Evolutionary conservation across 768 basidiomycete species (phyloP).

Genomic region (Steccherinum ochraceum): DNA sequence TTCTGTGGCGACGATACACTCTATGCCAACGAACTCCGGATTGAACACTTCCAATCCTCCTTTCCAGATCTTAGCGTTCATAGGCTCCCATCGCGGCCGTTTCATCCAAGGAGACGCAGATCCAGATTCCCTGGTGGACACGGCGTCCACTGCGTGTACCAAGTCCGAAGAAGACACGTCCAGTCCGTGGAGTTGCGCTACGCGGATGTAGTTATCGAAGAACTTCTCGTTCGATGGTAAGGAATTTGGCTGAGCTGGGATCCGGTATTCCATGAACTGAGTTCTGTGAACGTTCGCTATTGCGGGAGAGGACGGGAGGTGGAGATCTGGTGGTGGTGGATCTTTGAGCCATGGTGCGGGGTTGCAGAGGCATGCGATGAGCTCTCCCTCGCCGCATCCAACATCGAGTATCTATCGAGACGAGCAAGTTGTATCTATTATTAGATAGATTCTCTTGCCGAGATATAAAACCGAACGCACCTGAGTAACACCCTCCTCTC

Average conservation of each 20-base stretch:
- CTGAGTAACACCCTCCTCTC: conserved; percentile 17
- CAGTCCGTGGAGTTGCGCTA: conserved; percentile 57
- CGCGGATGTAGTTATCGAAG: conserved; percentile 39
- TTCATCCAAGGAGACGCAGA: neutral
- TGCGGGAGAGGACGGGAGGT: neutral
- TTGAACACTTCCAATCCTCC: conserved; percentile 70
- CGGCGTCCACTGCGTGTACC: conserved; percentile 42
- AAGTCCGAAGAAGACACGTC: conserved; percentile 57
- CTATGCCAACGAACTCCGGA: conserved; percentile 51
- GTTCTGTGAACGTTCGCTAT: neutral
- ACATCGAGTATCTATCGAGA: conserved; percentile 63
- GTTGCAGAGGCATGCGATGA: conserved; percentile 64
- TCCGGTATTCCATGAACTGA: neutral
- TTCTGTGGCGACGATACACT: conserved; percentile 75
- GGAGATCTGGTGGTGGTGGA: conserved; percentile 18
- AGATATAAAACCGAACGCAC: conserved; percentile 6
- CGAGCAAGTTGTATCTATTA: neutral
- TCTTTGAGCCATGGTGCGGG: conserved; percentile 65
- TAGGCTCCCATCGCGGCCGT: conserved; percentile 58
- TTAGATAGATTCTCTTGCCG: neutral
- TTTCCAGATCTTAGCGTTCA: conserved; percentile 64
- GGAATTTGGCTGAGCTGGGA: neutral
- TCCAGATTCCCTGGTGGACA: conserved; percentile 29
- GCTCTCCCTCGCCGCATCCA: conserved; percentile 78
- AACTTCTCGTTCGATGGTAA: no score